Evolutionary conservation across 148 eudicot genomes (phyloP), one percentile per base, ranked within the genome.

Genomic region (Vaccinium myrtillus): DNA sequence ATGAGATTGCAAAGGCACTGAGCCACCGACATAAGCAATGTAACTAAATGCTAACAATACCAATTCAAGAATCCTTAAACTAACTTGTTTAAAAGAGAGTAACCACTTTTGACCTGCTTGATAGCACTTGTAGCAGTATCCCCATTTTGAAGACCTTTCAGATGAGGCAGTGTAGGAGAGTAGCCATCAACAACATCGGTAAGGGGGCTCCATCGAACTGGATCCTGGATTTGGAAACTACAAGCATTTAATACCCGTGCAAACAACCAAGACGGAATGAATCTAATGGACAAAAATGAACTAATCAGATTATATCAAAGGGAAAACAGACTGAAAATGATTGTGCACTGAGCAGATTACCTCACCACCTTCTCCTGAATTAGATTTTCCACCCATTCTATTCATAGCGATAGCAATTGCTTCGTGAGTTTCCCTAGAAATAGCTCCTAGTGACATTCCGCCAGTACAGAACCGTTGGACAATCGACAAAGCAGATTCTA

Each of bases 331-430:
- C 36, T 5, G 61, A 48, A 56, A 14, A 56, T 36, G 54, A 81
- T 48, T 6, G 32, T 55, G 39, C 73, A 81, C 63, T 25, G 9
- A 58, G 61, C 8, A 46, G 74, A 63, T 78, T 95, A 97, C 99
- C 98, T 97, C 99, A 73, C 99, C 99, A 86, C 99, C 99, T 93
- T 97, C 99, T 84, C 99, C 99, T 36, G 99, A 97, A 84, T 97
- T 97, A 46, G 99, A 97, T 84, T 94, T 97, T 80, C 99, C 99
- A 81, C 99, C 98, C 82, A 97, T 79, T 90, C 99, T 95, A 86
- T 97, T 97, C 99, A 97, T 97, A 11, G 99, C 99, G 70, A 97
- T 95, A 79, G 99, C 99, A 91, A 97, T 97, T 80, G 99, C 98
- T 88, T 97, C 99, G 83, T 97, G 99, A 71, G 99, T 97, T 87